Percentiles rank a stretch among this genome's conserved stretches.
phyloP scores from a whole-genome alignment of 495 filamentous ascomycete genomes.

The Parmelia sp. region DNA sequence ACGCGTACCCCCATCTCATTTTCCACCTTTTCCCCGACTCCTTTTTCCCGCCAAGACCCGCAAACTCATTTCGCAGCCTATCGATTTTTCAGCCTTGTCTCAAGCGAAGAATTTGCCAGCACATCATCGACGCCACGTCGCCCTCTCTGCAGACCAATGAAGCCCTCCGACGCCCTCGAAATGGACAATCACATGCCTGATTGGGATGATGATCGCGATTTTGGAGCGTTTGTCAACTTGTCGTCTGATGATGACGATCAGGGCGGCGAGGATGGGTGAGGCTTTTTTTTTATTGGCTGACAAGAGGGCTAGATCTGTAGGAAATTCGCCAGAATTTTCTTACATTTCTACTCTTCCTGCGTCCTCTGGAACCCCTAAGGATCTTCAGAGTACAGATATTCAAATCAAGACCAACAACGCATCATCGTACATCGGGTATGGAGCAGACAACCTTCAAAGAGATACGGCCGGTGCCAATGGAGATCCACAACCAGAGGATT shows the following conservation, averaged over 20 bases:
- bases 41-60: background rate
- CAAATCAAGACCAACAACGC: background rate
- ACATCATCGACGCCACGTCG: background rate
- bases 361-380: background rate
- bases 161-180: background rate
- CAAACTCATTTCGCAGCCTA: background rate
- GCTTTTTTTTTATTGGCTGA: constrained; percentile 4
- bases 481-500: background rate
- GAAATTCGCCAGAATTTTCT: too few species aligned
- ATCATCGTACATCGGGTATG: background rate
- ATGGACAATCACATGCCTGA: background rate
- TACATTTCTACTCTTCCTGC: background rate
- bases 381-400: background rate
- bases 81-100: background rate
- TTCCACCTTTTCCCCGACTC: background rate
- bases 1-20: background rate
- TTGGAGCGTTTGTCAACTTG: background rate
- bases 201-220: background rate
- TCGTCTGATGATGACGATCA: constrained; percentile 3
- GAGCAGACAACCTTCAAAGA: background rate
- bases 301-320: background rate
- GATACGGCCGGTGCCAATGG: background rate
- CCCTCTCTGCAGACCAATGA: background rate
- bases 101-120: background rate
- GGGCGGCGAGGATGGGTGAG: background rate